Evolutionary conservation across 768 basidiomycete genomes (phyloP).

Genomic region (Tylopilus plumbeoviolaceoides): DNA sequence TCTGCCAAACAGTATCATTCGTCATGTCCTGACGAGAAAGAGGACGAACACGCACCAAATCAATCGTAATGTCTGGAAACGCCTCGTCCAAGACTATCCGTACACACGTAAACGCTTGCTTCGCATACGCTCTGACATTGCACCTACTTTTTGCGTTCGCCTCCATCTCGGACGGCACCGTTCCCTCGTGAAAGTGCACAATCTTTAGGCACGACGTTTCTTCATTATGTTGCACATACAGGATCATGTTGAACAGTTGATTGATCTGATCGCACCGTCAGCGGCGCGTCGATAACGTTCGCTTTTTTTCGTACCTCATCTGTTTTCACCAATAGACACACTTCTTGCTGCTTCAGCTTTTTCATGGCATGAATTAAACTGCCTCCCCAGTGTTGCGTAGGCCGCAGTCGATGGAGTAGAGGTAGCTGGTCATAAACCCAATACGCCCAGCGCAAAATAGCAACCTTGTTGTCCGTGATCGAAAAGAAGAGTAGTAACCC

Average conservation of each 20-base stretch:
- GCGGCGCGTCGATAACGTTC: neutral
- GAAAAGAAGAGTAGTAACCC: conserved; percentile 46
- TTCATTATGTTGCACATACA: conserved; percentile 66
- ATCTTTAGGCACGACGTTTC: conserved; percentile 67
- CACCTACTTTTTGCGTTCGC: conserved; percentile 61
- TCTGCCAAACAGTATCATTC: conserved; percentile 28
- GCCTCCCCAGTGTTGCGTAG: conserved; percentile 40
- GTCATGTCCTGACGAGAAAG: neutral
- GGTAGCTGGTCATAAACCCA: conserved; percentile 65
- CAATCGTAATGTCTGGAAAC: conserved; percentile 62
- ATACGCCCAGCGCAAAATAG: conserved; percentile 48
- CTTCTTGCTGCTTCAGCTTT: conserved; percentile 45
- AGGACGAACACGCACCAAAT: conserved; percentile 38
- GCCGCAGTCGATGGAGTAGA: conserved; percentile 37
- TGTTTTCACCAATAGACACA: conserved; percentile 58
- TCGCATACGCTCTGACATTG: neutral
- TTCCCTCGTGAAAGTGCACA: conserved; percentile 58
- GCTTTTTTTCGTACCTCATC: conserved; percentile 51
- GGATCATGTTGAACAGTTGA: conserved; percentile 56
- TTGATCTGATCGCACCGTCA: conserved; percentile 48
- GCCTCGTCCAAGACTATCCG: conserved; percentile 52
- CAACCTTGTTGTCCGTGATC: conserved; percentile 51
- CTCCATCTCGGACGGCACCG: conserved; percentile 66
- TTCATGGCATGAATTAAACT: conserved; percentile 43
- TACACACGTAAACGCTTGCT: neutral